Evolutionary conservation across 202 grass and related monocot genomes (phyloP).

Genomic region (Thinopyrum obtusiflorum): DNA sequence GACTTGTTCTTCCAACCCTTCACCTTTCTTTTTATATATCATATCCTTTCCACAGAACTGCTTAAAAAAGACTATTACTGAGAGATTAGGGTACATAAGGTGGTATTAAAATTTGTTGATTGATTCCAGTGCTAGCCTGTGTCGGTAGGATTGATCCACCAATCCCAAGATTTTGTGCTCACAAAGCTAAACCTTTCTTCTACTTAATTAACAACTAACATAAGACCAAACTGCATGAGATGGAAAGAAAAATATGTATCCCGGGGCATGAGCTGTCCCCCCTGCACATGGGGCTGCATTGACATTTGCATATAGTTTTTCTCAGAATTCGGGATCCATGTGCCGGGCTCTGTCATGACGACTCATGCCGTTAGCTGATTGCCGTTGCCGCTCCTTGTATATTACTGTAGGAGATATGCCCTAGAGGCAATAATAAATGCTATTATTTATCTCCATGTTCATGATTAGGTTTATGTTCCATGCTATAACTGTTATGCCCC

Average conservation of each 20-base stretch:
- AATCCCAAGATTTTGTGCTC: constrained; percentile 38
- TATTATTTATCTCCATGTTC: too few relatives aligned
- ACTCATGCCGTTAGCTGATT: neutral
- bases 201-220: constrained; percentile 32
- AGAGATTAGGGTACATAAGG: constrained; percentile 9
- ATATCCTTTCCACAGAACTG: neutral
- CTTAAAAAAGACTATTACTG: constrained; percentile 45
- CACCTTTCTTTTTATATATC: neutral
- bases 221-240: constrained; percentile 39
- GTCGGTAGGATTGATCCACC: constrained; percentile 43
- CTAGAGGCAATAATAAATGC: too few relatives aligned
- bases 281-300: constrained; percentile 40
- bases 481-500: too few relatives aligned
- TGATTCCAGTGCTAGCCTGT: constrained; percentile 36
- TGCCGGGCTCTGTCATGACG: neutral
- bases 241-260: constrained; percentile 21
- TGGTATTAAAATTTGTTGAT: constrained; percentile 23
- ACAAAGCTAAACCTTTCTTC: constrained; percentile 23
- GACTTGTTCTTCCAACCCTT: neutral
- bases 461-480: too few relatives aligned
- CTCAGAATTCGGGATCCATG: constrained; percentile 10
- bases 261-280: constrained; percentile 21
- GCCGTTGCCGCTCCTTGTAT: neutral
- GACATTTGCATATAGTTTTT: constrained; percentile 8
- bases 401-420: too few relatives aligned